phyloP scores from a whole-genome alignment of 2,329 filamentous ascomycete genomes.

The Sporothrix dimorphospora region DNA sequence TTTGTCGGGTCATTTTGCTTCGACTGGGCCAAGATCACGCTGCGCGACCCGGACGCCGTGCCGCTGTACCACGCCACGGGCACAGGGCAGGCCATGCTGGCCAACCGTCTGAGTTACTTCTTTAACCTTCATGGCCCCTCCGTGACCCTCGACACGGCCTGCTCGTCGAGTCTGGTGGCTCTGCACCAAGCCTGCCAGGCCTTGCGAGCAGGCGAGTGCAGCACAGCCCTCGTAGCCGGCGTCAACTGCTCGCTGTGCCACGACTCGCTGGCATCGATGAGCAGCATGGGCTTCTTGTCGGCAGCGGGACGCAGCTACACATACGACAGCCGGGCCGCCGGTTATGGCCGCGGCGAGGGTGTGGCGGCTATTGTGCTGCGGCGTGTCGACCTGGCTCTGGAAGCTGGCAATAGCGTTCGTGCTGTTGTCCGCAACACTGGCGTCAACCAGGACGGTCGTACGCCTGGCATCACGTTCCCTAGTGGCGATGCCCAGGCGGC shows the following conservation, averaged over 20 bases:
- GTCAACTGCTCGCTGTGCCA: slow-evolving; percentile 35
- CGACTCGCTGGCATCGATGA: slow-evolving; percentile 47
- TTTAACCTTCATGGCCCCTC: slow-evolving; percentile 49
- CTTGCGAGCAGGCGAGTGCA: slow-evolving; percentile 34
- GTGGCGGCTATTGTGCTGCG: slow-evolving; percentile 50
- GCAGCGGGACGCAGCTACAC: slow-evolving; percentile 36
- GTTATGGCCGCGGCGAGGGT: slow-evolving; percentile 57
- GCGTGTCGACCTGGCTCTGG: slow-evolving; percentile 43
- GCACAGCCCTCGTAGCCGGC: slow-evolving; percentile 34
- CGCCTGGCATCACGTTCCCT: slow-evolving; percentile 34
- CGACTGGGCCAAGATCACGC: slow-evolving; percentile 38
- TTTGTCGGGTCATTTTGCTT: slow-evolving; percentile 37
- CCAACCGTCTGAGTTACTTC: slow-evolving; percentile 48
- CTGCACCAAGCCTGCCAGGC: slow-evolving; percentile 46
- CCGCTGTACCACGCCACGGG: slow-evolving; percentile 44
- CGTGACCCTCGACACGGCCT: slow-evolving; percentile 51
- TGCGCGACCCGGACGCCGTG: slow-evolving; percentile 35
- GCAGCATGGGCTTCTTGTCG: slow-evolving; percentile 52
- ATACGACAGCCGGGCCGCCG: slow-evolving; percentile 49
- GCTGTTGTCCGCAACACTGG: slow-evolving; percentile 39
- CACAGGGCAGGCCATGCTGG: slow-evolving; percentile 41
- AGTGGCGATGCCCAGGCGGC: slow-evolving; percentile 38
- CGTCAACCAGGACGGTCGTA: slow-evolving; percentile 35
- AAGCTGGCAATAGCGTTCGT: slow-evolving; percentile 43
- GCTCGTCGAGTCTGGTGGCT: slow-evolving; percentile 47